Conservation (phyloP, 192 early-diverging fungal species). For the Umbelopsis sp. region DNA sequence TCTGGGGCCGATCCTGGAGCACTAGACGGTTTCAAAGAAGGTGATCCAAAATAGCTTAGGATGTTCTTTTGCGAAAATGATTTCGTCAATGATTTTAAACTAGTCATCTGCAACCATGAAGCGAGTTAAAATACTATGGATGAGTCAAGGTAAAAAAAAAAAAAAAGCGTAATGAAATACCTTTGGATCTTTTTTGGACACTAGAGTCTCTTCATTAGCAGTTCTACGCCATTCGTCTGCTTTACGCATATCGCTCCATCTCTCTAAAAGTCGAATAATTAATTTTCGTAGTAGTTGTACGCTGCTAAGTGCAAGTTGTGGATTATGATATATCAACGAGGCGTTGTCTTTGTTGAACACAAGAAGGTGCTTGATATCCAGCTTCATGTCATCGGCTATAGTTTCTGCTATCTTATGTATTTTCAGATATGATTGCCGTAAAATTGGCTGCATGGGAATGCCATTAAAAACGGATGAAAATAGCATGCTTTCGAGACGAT, state of each 20-base stretch:
- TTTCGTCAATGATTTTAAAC: conserved; percentile 24
- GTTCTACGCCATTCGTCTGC: conserved; percentile 15
- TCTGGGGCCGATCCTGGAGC: neutral
- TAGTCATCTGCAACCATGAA: neutral
- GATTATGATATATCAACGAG: conserved; percentile 29
- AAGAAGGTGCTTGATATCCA: conserved; percentile 21
- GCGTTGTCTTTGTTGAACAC: conserved; percentile 28
- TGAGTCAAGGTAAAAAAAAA: neutral
- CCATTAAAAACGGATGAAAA: conserved; percentile 39
- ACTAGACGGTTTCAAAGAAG: conserved; percentile 10
- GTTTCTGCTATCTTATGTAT: conserved; percentile 24
- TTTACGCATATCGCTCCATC: conserved; percentile 13
- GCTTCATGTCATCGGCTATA: conserved; percentile 1
- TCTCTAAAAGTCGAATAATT: conserved; percentile 22
- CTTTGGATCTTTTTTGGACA: conserved; percentile 21
- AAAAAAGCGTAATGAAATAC: neutral
- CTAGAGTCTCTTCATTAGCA: neutral
- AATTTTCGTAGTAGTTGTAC: conserved; percentile 32
- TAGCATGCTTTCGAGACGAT: conserved; percentile 32
- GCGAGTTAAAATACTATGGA: neutral
- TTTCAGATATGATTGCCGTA: conserved; percentile 26
- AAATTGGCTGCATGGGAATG: conserved; percentile 29
- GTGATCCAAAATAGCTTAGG: conserved; percentile 22
- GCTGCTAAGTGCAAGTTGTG: conserved; percentile 21
- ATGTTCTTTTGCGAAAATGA: conserved; percentile 32